Evolutionary conservation across 2,329 filamentous ascomycete species (phyloP).

Genomic region (Seiridium cupressi): DNA sequence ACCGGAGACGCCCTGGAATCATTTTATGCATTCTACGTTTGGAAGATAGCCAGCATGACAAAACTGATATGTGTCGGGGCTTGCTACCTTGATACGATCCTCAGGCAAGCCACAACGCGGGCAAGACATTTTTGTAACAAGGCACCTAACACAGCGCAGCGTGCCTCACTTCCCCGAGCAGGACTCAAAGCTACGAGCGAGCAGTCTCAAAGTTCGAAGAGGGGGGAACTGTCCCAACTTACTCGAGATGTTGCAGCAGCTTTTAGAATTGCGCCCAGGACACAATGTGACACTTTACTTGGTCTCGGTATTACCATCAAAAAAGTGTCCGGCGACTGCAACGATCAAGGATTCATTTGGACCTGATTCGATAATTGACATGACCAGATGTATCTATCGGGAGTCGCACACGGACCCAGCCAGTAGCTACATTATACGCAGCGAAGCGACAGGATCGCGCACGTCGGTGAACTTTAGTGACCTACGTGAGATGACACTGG

Average conservation of each 20-base stretch:
- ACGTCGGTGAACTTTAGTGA: constrained; percentile 71
- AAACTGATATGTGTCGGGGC: constrained; percentile 64
- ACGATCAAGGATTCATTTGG: constrained; percentile 56
- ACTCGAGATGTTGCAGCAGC: constrained; percentile 67
- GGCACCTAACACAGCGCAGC: constrained; percentile 33
- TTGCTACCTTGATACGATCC: constrained; percentile 70
- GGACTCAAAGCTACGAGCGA: constrained; percentile 71
- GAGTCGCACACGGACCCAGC: constrained; percentile 53
- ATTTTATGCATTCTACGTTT: background rate
- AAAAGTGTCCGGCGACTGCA: constrained; percentile 45
- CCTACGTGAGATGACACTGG: constrained; percentile 63
- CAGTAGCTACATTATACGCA: constrained; percentile 69
- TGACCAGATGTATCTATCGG: constrained; percentile 60
- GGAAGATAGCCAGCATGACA: constrained; percentile 37
- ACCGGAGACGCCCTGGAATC: background rate
- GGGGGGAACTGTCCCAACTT: constrained; percentile 74
- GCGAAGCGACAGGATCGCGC: constrained; percentile 54
- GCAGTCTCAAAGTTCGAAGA: constrained; percentile 54
- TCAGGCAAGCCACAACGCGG: constrained; percentile 47
- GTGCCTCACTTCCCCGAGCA: constrained; percentile 66
- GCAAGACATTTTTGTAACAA: constrained; percentile 12
- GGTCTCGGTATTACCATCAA: constrained; percentile 53
- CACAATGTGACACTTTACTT: constrained; percentile 37
- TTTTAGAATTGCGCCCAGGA: constrained; percentile 34
- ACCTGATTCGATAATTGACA: constrained; percentile 36